A percentile compares a stretch with the other conserved stretches of the same genome.
Evolutionary conservation across 441 rosid species (phyloP).

Genomic region (Mallotus japonicus): DNA sequence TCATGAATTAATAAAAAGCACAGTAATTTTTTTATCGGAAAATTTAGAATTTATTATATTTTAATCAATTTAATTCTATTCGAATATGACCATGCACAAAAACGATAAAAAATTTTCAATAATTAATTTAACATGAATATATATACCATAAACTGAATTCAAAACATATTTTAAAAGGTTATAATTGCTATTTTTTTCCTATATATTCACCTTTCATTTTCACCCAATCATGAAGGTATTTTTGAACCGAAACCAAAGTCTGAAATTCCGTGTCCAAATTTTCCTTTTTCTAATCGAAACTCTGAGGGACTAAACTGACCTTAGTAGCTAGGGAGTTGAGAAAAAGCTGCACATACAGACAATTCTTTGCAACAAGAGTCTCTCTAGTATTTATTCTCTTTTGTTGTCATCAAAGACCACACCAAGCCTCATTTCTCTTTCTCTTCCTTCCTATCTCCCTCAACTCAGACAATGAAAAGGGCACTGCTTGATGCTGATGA

Average conservation of each 20-base stretch:
- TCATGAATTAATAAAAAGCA: no score
- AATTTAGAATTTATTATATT: no score
- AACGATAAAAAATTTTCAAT: no score
- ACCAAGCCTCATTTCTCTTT: background rate
- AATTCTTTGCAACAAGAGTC: constrained; percentile 37
- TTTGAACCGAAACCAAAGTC: constrained; percentile 20
- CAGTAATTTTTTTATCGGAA: no score
- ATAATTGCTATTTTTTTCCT: no score
- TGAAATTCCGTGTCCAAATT: constrained; percentile 36
- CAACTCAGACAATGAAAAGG: constrained; percentile 15
- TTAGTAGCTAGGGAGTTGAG: constrained; percentile 5
- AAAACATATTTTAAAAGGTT: no score
- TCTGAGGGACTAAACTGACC: constrained; percentile 36
- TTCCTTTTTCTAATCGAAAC: constrained; percentile 44
- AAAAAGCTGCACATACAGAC: constrained; percentile 52
- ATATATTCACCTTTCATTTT: constrained; percentile 16
- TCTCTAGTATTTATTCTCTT: constrained; percentile 38
- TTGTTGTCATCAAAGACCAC: constrained; percentile 21
- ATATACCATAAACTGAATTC: no score
- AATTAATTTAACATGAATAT: no score
- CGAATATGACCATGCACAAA: no score
- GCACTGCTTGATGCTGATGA: background rate
- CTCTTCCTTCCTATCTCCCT: constrained; percentile 8
- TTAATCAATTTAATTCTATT: no score
- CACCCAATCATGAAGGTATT: constrained; percentile 36